These are phyloP conservation scores for Pleoardoris graminearum DNA, from an alignment of 2,329 filamentous ascomycete genomes.

Conservation along the genomic window DNA sequence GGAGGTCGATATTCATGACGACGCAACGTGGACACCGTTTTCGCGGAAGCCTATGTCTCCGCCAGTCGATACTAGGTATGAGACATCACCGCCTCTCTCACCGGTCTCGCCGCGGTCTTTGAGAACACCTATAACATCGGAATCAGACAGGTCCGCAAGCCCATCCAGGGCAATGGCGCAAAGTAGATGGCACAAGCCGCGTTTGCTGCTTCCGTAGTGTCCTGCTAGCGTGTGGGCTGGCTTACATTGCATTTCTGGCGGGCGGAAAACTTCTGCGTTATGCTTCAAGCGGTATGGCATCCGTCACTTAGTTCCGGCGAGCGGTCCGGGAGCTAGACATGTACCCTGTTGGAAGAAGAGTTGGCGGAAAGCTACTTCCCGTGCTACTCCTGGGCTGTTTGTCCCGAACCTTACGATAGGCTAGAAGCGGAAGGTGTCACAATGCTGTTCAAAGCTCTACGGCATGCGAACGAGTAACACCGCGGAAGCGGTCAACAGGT, in stretches of 20 bases:
- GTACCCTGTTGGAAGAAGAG: background rate
- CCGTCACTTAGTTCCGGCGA: conserved; percentile 4
- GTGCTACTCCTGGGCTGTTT: background rate
- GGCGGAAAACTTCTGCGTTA: background rate
- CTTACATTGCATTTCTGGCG: conserved; percentile 2
- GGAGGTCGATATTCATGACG: conserved; percentile 26
- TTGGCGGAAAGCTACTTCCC: too few species aligned
- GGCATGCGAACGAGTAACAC: conserved; percentile 1
- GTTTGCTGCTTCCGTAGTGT: conserved; percentile 33
- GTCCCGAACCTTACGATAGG: background rate
- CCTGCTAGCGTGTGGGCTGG: conserved; percentile 6
- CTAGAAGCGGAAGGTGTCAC: conserved; percentile 14
- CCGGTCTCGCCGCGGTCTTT: conserved; percentile 14
- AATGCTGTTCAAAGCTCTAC: background rate
- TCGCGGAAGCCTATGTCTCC: conserved; percentile 16
- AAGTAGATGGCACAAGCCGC: conserved; percentile 37
- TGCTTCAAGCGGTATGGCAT: conserved; percentile 13
- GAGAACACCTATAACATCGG: conserved; percentile 10
- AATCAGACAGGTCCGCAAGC: conserved; percentile 17
- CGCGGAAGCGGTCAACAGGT: conserved; percentile 3
- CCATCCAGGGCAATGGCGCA: conserved; percentile 22
- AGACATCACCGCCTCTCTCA: conserved; percentile 9
- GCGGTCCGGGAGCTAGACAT: conserved; percentile 14
- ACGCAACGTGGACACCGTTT: conserved; percentile 10
- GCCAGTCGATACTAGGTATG: conserved; percentile 12